Base-by-base conservation (phyloP, 306 rosid species). In the Prunus kanzakura region DNA sequence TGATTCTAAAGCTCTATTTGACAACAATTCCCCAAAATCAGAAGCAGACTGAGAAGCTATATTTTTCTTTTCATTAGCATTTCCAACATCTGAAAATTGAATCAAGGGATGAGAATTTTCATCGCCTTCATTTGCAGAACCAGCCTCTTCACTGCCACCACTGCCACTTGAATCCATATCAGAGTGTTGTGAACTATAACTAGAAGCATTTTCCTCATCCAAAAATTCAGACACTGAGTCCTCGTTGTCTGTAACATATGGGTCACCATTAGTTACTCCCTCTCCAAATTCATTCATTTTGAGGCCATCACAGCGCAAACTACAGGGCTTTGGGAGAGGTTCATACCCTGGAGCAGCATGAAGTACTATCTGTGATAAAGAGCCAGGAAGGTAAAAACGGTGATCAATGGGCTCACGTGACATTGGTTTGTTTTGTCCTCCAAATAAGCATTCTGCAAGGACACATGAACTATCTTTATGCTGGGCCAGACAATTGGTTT, bases 301-400 rank as follows among this genome's bases (percentile, higher is more conserved):
- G 43, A 74, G 85, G 71, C 64, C 85, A 68, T 64, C 79, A 74
- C 25, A 25, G 73, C 69, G 78, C 76, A 92, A 86, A 77, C 93
- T 91, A 81, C 93, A 81, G 76, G 98, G 99, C 79, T 89, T 96
- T 77, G 99, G 99, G 72, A 92, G 99, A 65, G 99, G 93, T 69
- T 96, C 99, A 80, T 92, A 96, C 27, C 99, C 98, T 4, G 98
- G 99, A 81, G 99, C 99, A 76, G 99, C 98, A 89, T 92, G 99
- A 74, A 89, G 85, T 60, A 96, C 99, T 76, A 96, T 88, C 78
- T 91, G 99, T 23, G 98, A 96, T 74, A 92, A 91, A 82, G 99
- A 96, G 73, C 97, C 99, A 0, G 99, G 99, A 80, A 96, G 99
- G 85, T 96, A 96, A 82, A 91, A 84, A 58, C 97, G 86, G 77